phyloP scores from a whole-genome alignment of 2,329 filamentous ascomycete species.

The Pseudogymnoascus sp. region DNA sequence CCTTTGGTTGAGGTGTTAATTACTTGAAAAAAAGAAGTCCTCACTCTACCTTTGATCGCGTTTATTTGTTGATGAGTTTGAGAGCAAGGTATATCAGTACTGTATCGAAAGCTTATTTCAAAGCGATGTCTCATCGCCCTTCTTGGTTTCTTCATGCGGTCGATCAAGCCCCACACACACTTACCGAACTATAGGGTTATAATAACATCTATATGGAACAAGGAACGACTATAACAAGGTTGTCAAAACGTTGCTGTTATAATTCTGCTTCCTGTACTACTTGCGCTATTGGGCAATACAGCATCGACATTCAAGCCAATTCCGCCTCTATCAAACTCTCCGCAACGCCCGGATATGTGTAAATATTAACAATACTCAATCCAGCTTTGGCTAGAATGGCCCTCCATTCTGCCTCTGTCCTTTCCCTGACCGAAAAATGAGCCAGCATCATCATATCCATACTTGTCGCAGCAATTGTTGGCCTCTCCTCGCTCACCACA shows the following conservation, averaged over 20 bases:
- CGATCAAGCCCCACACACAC: not conserved
- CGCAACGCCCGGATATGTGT: not conserved
- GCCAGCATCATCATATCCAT: conserved; percentile 10
- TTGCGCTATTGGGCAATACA: not conserved
- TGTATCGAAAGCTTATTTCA: not conserved
- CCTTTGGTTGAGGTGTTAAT: no score
- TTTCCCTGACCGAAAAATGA: conserved; percentile 4
- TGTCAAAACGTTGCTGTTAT: not conserved
- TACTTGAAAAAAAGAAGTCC: no score
- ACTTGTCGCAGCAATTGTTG: conserved; percentile 3
- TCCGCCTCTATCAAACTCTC: conserved; percentile 16
- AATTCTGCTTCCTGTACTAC: not conserved
- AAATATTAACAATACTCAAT: conserved; percentile 16
- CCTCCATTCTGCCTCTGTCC: conserved; percentile 6
- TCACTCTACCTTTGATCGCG: no score
- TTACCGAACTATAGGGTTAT: not conserved
- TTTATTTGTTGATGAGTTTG: not conserved
- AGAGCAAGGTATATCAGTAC: not conserved
- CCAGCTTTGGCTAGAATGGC: conserved; percentile 17
- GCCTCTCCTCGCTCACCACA: conserved; percentile 14
- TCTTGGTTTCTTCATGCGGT: not conserved
- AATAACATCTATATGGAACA: not conserved
- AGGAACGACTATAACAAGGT: not conserved
- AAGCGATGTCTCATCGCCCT: not conserved
- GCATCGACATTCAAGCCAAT: not conserved